A percentile compares a stretch with the other conserved stretches of the same genome.
Evolutionary conservation across 768 basidiomycete species (phyloP).

Genomic region (Kwoniella botswanensis): DNA sequence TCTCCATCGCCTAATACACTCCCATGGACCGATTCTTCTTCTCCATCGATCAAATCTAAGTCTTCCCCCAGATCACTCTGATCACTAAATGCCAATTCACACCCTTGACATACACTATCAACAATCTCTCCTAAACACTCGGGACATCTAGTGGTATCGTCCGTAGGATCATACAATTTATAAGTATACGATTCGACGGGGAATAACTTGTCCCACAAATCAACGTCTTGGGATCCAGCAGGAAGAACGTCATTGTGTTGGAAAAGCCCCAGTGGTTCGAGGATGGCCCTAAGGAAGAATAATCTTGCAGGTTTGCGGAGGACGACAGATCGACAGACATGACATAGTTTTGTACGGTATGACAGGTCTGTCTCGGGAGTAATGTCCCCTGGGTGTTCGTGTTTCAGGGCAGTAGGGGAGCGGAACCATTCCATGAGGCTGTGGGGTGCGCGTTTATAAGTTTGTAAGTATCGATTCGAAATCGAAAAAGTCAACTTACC

Average conservation of each 20-base stretch:
- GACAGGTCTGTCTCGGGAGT: conserved; percentile 32
- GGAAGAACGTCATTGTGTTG: conserved; percentile 24
- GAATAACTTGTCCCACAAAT: conserved; percentile 47
- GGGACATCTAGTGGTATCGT: conserved; percentile 39
- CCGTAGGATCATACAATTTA: conserved; percentile 33
- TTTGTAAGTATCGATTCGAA: not conserved
- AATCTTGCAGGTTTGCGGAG: conserved; percentile 41
- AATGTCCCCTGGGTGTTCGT: conserved; percentile 21
- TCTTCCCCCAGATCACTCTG: conserved; percentile 21
- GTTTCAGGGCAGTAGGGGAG: conserved; percentile 32
- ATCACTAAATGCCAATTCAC: conserved; percentile 42
- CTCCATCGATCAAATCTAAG: conserved; percentile 30
- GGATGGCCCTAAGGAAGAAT: conserved; percentile 35
- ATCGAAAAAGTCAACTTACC: conserved; percentile 31
- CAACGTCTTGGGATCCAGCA: conserved; percentile 24
- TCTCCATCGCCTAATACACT: conserved; percentile 11
- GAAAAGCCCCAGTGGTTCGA: conserved; percentile 43
- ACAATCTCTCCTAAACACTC: conserved; percentile 39
- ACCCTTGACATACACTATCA: conserved; percentile 28
- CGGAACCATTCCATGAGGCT: conserved; percentile 45
- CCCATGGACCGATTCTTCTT: conserved; percentile 13
- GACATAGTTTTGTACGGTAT: conserved; percentile 44
- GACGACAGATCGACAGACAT: conserved; percentile 44
- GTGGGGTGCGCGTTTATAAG: not conserved
- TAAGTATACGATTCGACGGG: conserved; percentile 36